phyloP scores from a whole-genome alignment of 2,329 filamentous ascomycete species.

The Monilinia aucupariae region DNA sequence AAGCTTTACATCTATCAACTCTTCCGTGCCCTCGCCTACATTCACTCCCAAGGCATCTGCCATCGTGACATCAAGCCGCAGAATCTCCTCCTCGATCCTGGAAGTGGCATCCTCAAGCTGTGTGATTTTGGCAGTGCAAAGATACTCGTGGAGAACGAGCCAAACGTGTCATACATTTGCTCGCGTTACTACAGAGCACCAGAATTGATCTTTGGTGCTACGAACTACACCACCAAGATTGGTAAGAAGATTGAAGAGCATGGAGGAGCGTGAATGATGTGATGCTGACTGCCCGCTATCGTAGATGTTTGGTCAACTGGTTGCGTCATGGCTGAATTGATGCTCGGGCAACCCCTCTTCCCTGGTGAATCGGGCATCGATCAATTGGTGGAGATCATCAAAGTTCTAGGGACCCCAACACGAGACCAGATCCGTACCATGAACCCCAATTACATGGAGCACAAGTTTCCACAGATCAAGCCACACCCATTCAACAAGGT shows the following conservation, averaged over 20 bases:
- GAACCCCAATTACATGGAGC: slow-evolving; percentile 99
- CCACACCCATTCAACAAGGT: slow-evolving; percentile 99
- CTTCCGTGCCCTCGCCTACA: slow-evolving; percentile 96
- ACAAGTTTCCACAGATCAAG: slow-evolving; percentile 99
- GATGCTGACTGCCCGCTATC: slow-evolving; percentile 17
- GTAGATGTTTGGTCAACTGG: slow-evolving; percentile 98
- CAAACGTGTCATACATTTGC: slow-evolving; percentile 99
- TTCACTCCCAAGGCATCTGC: slow-evolving; percentile 98
- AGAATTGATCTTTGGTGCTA: slow-evolving; percentile 96
- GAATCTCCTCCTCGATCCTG: slow-evolving; percentile 89
- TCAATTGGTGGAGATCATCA: slow-evolving; percentile 98
- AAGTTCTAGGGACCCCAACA: slow-evolving; percentile 93
- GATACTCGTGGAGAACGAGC: slow-evolving; percentile 97
- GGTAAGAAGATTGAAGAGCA: slow-evolving; percentile 54
- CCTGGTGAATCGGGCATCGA: slow-evolving; percentile 98
- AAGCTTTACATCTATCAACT: slow-evolving; percentile 99
- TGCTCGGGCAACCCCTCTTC: slow-evolving; percentile 97
- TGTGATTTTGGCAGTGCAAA: slow-evolving; percentile 99
- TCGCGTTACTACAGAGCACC: slow-evolving; percentile 97
- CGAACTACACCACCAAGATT: slow-evolving; percentile 99
- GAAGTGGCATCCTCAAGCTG: slow-evolving; percentile 86
- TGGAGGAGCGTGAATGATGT: slow-evolving; percentile 16
- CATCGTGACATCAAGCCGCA: slow-evolving; percentile 99
- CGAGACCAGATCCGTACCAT: slow-evolving; percentile 98
- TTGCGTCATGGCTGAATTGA: slow-evolving; percentile 98